phyloP scores from a whole-genome alignment of 179 eudicot species.

The Silene noctiflora region DNA sequence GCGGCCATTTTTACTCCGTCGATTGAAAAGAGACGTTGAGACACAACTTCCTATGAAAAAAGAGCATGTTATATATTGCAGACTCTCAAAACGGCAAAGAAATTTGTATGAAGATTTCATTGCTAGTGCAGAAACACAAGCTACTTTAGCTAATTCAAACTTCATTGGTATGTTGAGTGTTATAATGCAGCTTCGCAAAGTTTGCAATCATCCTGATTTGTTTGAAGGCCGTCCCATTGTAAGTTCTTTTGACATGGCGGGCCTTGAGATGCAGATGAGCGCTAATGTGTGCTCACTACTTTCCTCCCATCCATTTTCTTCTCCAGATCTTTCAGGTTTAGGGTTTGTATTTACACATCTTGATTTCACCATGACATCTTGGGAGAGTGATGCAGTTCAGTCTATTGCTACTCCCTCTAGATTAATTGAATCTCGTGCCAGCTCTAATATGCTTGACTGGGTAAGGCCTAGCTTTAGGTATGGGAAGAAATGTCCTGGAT shows the following conservation, averaged over 20 bases:
- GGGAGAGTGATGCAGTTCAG: conserved; percentile 92
- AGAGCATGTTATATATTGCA: conserved; percentile 92
- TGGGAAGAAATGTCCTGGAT: conserved; percentile 40
- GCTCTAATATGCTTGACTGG: conserved; percentile 31
- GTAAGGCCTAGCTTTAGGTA: conserved; percentile 36
- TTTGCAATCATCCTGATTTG: conserved; percentile 98
- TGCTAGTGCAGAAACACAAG: conserved; percentile 97
- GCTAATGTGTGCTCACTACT: conserved; percentile 71
- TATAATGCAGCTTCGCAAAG: conserved; percentile 99
- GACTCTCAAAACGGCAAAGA: conserved; percentile 95
- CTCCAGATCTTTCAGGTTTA: conserved; percentile 60
- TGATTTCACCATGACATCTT: conserved; percentile 83
- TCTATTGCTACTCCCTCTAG: conserved; percentile 85
- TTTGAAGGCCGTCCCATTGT: conserved; percentile 98
- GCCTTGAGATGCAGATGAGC: conserved; percentile 76
- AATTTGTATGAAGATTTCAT: conserved; percentile 96
- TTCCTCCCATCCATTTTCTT: conserved; percentile 52
- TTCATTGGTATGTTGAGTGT: conserved; percentile 97
- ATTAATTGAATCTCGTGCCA: conserved; percentile 57
- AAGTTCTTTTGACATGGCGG: conserved; percentile 95
- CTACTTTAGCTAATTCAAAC: conserved; percentile 86
- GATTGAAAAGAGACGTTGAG: conserved; percentile 97
- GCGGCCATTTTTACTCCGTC: conserved; percentile 92
- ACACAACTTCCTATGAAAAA: conserved; percentile 85
- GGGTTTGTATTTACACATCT: conserved; percentile 78